A percentile compares a stretch with the other conserved stretches of the same genome.
Evolutionary conservation across 1,139 yeast genomes (phyloP).

Genomic region (Geotrichum candidum): DNA sequence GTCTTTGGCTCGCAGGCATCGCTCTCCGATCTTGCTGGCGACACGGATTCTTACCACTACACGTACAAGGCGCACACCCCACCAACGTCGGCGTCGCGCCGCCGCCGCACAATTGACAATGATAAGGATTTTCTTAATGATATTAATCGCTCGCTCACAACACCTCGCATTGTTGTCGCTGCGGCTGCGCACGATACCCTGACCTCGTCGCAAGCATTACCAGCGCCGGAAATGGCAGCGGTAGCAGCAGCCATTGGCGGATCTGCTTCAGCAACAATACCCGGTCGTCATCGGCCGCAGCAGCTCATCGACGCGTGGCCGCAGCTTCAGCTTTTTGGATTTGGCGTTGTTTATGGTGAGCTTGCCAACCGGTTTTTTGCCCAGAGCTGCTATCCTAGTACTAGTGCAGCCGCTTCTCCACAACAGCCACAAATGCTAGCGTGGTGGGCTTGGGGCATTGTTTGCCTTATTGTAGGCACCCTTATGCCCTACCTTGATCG

Average conservation of each 20-base stretch:
- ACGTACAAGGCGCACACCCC: neutral
- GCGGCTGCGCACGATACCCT: neutral
- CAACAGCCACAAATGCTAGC: neutral
- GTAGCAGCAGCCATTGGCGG: neutral
- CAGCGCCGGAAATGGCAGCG: neutral
- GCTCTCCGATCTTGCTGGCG: conserved; percentile 36
- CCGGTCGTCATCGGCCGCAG: neutral
- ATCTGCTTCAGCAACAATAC: neutral
- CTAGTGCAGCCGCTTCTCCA: neutral
- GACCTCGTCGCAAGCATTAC: too few relatives aligned
- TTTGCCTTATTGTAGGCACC: neutral
- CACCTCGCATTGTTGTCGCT: neutral
- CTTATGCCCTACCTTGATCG: neutral
- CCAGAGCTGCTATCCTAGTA: neutral
- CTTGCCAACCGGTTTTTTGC: conserved; percentile 18
- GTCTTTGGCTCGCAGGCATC: conserved; percentile 37
- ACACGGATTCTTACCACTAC: conserved; percentile 14
- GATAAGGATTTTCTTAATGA: neutral
- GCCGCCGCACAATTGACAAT: neutral
- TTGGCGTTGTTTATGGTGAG: conserved; percentile 34
- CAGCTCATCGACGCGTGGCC: neutral
- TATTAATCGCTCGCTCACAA: neutral
- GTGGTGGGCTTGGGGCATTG: neutral
- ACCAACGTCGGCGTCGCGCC: neutral
- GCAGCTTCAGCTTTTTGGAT: conserved; percentile 23